Conservation (phyloP, 257 asterid species). For the Paraleonurus japonicus region DNA sequence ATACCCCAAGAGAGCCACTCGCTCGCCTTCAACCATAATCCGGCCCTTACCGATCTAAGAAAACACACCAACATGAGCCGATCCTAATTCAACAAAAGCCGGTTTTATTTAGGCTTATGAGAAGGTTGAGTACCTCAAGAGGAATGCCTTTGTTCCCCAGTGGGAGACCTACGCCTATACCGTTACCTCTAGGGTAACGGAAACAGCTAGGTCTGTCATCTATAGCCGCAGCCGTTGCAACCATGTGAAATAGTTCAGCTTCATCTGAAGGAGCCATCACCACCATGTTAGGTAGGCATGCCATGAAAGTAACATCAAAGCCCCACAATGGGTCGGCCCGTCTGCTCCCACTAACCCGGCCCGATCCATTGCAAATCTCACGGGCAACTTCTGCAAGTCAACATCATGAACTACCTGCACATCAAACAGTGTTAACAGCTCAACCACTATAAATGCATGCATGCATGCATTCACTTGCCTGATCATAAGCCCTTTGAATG, state of each 20-base stretch:
- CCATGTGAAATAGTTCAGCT: slow-evolving; percentile 67
- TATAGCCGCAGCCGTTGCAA: slow-evolving; percentile 65
- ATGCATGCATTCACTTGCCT: no score
- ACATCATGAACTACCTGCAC: slow-evolving; percentile 64
- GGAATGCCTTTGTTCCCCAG: slow-evolving; percentile 61
- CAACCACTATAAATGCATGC: no score
- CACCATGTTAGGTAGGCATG: slow-evolving; percentile 71
- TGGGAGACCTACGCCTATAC: slow-evolving; percentile 53
- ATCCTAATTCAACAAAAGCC: no score
- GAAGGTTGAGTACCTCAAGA: slow-evolving; percentile 45
- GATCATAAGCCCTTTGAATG: slow-evolving; percentile 63
- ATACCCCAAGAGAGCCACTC: slow-evolving; percentile 27
- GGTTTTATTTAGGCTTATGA: not conserved
- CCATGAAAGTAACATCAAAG: slow-evolving; percentile 70
- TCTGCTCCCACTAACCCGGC: slow-evolving; percentile 71
- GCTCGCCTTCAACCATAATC: slow-evolving; percentile 22
- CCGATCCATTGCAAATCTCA: slow-evolving; percentile 68
- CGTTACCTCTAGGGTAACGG: slow-evolving; percentile 70
- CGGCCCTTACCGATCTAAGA: slow-evolving; percentile 24
- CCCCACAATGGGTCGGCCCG: slow-evolving; percentile 69
- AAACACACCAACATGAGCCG: not conserved
- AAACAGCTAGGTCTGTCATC: slow-evolving; percentile 70
- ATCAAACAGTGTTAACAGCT: not conserved
- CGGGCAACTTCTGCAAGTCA: slow-evolving; percentile 62
- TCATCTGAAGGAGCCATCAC: slow-evolving; percentile 79